A percentile compares a stretch with the other conserved stretches of the same genome.
Evolutionary conservation across 352 stramenopile species (phyloP).

Genomic region (Globisporangium uncinulatum): DNA sequence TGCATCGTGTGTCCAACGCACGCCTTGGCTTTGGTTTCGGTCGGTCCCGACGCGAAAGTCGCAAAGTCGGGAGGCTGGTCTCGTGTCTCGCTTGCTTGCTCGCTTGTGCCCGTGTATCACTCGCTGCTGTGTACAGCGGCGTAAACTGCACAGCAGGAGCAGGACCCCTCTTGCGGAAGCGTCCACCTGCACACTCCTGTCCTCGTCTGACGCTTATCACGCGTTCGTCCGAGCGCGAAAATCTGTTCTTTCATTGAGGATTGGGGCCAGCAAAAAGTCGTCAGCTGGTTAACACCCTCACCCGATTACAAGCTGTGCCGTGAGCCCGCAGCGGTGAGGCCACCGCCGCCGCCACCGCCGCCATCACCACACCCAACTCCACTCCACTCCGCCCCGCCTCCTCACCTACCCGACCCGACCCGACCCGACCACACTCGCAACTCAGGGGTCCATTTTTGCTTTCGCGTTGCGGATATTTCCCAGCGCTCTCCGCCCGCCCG

Average conservation of each 20-base stretch:
- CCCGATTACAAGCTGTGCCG: too few relatives aligned
- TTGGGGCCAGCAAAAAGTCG: neutral
- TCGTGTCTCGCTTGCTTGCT: too few relatives aligned
- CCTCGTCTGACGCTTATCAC: neutral
- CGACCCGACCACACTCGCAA: too few relatives aligned
- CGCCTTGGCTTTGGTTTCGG: neutral
- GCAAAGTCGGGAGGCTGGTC: too few relatives aligned
- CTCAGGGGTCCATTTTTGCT: conserved; percentile 2
- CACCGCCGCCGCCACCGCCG: too few relatives aligned
- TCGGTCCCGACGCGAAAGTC: too few relatives aligned
- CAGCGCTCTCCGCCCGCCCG: neutral
- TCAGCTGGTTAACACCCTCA: neutral
- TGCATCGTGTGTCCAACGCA: neutral
- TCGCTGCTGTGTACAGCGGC: too few relatives aligned
- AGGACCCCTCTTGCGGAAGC: neutral
- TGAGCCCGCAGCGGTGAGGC: too few relatives aligned
- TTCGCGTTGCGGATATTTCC: neutral
- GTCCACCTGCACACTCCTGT: neutral
- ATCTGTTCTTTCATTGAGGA: conserved; percentile 2
- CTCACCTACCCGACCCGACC: too few relatives aligned
- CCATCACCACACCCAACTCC: neutral
- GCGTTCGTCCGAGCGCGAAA: neutral
- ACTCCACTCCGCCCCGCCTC: neutral
- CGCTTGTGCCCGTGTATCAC: too few relatives aligned
- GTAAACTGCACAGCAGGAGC: too few relatives aligned